These are phyloP conservation scores for Quercus aquifolioides DNA, from an alignment of 306 rosid genomes.

Conservation along the genomic window DNA sequence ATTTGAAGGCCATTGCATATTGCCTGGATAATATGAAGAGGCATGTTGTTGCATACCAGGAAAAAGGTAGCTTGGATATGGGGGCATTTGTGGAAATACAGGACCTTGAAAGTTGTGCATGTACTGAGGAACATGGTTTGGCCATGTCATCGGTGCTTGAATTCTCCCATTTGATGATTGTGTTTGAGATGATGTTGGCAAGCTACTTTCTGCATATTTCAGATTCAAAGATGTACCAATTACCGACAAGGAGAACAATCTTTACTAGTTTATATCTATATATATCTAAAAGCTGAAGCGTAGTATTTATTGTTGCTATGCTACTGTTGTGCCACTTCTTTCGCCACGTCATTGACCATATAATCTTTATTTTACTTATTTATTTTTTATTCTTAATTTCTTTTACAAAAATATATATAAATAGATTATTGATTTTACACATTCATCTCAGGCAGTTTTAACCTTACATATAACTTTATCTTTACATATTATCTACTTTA, in stretches of 20 bases:
- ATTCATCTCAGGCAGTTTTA: no score
- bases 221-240: slow-evolving; percentile 7
- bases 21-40: slow-evolving; percentile 74
- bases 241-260: background rate
- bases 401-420: no score
- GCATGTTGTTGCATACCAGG: slow-evolving; percentile 82
- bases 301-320: no score
- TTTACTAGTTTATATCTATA: background rate
- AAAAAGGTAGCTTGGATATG: slow-evolving; percentile 74
- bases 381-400: no score
- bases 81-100: slow-evolving; percentile 67
- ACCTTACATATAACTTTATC: no score
- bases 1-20: slow-evolving; percentile 83
- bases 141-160: slow-evolving; percentile 71
- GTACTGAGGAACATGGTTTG: slow-evolving; percentile 70
- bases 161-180: slow-evolving; percentile 58
- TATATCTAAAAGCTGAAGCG: no score
- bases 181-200: slow-evolving; percentile 45
- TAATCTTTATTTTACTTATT: no score
- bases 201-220: slow-evolving; percentile 48
- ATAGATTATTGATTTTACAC: no score
- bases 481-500: no score
- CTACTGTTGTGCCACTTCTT: no score
- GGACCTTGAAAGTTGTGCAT: slow-evolving; percentile 87
- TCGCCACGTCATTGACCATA: no score